Percentiles rank a stretch among this genome's conserved stretches.
Evolutionary conservation across 805 yeast genomes (phyloP).

Genomic region (Candida chauliodis): DNA sequence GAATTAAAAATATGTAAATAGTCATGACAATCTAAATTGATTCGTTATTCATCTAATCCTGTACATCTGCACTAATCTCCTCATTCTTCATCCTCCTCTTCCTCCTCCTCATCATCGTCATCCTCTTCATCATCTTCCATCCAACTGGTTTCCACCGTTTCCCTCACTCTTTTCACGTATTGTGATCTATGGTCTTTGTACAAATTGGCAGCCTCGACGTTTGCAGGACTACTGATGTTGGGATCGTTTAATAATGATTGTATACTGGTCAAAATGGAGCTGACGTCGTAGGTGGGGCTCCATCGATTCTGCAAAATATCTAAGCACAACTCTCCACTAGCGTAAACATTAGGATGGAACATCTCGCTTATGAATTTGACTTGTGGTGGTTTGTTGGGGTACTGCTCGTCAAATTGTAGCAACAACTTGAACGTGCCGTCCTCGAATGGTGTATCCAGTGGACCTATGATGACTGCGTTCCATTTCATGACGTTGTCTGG

Average conservation of each 20-base stretch:
- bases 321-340: slow-evolving; percentile 90
- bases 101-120: slow-evolving; percentile 44
- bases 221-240: slow-evolving; percentile 93
- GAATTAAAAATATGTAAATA: slow-evolving; percentile 12
- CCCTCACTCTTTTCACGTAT: slow-evolving; percentile 85
- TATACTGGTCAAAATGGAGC: slow-evolving; percentile 88
- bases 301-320: slow-evolving; percentile 96
- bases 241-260: slow-evolving; percentile 94
- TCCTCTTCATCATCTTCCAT: slow-evolving; percentile 69
- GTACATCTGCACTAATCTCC: slow-evolving; percentile 10
- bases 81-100: slow-evolving; percentile 24
- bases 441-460: slow-evolving; percentile 95
- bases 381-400: slow-evolving; percentile 94
- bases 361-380: slow-evolving; percentile 89
- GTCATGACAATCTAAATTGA: not conserved
- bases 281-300: slow-evolving; percentile 98
- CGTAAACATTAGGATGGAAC: slow-evolving; percentile 98
- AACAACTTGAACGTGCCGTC: slow-evolving; percentile 92
- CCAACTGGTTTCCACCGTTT: slow-evolving; percentile 95
- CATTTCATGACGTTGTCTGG: slow-evolving; percentile 97
- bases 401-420: slow-evolving; percentile 91
- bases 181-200: slow-evolving; percentile 94
- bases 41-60: not conserved
- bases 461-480: slow-evolving; percentile 96
- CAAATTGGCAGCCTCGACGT: slow-evolving; percentile 94